phyloP scores from a whole-genome alignment of 1,139 yeast species.

The Nematodospora anomalae region DNA sequence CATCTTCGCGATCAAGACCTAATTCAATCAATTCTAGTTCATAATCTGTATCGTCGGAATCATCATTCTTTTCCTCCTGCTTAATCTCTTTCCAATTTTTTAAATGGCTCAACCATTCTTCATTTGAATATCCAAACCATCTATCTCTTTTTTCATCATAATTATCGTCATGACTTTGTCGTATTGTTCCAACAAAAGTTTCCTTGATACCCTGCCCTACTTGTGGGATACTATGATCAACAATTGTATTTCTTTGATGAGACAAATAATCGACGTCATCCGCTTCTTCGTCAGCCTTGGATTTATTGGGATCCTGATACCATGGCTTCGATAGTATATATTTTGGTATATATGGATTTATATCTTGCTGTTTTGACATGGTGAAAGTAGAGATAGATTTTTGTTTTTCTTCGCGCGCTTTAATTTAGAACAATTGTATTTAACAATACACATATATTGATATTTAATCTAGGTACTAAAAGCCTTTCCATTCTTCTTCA shows the following conservation, averaged over 20 bases:
- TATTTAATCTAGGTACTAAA: too few species aligned
- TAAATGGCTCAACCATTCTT: slow-evolving; percentile 56
- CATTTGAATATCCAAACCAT: slow-evolving; percentile 72
- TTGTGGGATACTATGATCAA: slow-evolving; percentile 32
- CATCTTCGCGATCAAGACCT: slow-evolving; percentile 33
- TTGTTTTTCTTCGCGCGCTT: slow-evolving; percentile 1
- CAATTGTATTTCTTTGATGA: slow-evolving; percentile 27
- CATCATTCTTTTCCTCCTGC: slow-evolving; percentile 16
- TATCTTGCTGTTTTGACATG: slow-evolving; percentile 17
- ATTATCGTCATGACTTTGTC: slow-evolving; percentile 32
- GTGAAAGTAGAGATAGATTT: not conserved
- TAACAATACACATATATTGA: too few species aligned
- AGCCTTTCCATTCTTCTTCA: slow-evolving; percentile 36
- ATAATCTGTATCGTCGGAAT: slow-evolving; percentile 50
- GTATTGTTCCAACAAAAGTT: slow-evolving; percentile 18
- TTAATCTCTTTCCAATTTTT: slow-evolving; percentile 45
- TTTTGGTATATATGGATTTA: slow-evolving; percentile 29
- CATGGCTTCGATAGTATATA: slow-evolving; percentile 32
- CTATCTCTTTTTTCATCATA: slow-evolving; percentile 74
- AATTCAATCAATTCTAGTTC: slow-evolving; percentile 51
- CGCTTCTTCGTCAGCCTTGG: slow-evolving; percentile 11
- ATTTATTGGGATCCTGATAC: slow-evolving; percentile 18
- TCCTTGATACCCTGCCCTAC: slow-evolving; percentile 38
- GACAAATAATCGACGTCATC: slow-evolving; percentile 21
- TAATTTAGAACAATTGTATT: too few species aligned